Evolutionary conservation across 805 yeast species (phyloP), one percentile per base, ranked within the genome.

Genomic region (Scheffersomyces amazonensis): DNA sequence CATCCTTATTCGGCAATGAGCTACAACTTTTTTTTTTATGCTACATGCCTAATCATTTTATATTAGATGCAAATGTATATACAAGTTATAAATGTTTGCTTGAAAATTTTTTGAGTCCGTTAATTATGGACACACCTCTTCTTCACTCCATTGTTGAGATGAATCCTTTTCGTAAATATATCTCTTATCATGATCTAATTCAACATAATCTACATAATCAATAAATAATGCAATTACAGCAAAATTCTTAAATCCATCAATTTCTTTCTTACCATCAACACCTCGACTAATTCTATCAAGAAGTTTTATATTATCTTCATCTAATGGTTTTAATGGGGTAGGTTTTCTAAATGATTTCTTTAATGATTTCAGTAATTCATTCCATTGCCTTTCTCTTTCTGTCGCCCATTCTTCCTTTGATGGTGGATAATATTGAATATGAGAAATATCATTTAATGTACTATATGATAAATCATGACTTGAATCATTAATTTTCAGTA

Each of bases 211-310:
- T 9, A 84, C 95, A 33, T 72, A 66, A 37, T 86, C 83, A 28
- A 82, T 73, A 52, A 85, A 78, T 65, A 87, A 58, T 28, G 83
- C 80, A 20, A 85, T 76, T 17, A 86, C 77, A 1, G 80, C 79
- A 54, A 83, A 87, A 56, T 85, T 80, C 52, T 78, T 81, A 39
- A 73, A 62, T 1, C 83, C 80, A 19, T 76, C 78, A 21, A 76
- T 80, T 35, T 78, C 81, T 52, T 77, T 74, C 31, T 77, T 72
- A 6, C 95, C 95, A 60, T 87, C 95, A 13, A 87, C 95, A 10
- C 95, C 91, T 48, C 95, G 72, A 34, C 76, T 70, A 33, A 87
- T 81, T 36, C 85, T 76, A 58, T 87, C 95, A 31, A 87, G 60
- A 39, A 69, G 56, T 47, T 76, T 77, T 25, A 69, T 67, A 40